Evolutionary conservation across 164 flowering plant genomes (phyloP).

Genomic region (Aristolochia fimbriata): DNA sequence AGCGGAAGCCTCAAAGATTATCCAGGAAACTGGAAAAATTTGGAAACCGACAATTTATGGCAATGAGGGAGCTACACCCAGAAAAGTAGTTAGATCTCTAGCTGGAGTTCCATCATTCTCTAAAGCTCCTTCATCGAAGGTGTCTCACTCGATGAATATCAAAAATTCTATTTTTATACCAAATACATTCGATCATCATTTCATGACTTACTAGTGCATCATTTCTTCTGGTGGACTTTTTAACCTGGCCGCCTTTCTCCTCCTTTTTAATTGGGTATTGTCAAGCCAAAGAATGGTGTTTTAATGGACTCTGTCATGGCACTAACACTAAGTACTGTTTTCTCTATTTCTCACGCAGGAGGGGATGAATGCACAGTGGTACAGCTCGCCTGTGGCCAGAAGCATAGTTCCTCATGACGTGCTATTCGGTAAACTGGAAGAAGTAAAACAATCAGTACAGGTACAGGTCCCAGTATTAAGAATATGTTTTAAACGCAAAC

Average conservation of each 20-base stretch:
- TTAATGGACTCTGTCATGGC: not conserved
- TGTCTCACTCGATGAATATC: constrained; percentile 16
- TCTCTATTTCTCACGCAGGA: constrained; percentile 9
- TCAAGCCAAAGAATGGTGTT: too few relatives aligned
- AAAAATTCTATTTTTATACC: not conserved
- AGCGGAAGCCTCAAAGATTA: constrained; percentile 51
- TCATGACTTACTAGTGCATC: not conserved
- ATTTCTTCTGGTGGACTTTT: not conserved
- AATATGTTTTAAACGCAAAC: too few relatives aligned
- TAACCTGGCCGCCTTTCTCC: too few relatives aligned
- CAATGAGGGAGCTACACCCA: constrained; percentile 20
- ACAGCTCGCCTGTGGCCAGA: constrained; percentile 28
- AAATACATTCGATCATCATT: too few relatives aligned
- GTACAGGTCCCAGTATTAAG: constrained; percentile 13
- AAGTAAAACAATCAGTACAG: constrained; percentile 68
- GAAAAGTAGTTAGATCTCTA: constrained; percentile 23
- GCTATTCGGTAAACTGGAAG: constrained; percentile 61
- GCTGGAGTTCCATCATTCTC: constrained; percentile 34
- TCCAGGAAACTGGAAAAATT: constrained; percentile 34
- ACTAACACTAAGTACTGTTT: not conserved
- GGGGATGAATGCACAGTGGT: constrained; percentile 32
- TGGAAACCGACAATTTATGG: constrained; percentile 22
- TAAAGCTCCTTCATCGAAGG: constrained; percentile 50
- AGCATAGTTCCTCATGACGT: constrained; percentile 30
- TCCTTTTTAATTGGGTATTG: too few relatives aligned